These are phyloP conservation scores for Miscanthus sacchariflorus DNA, from an alignment of 202 grass and related monocot species.

Conservation along the genomic window DNA sequence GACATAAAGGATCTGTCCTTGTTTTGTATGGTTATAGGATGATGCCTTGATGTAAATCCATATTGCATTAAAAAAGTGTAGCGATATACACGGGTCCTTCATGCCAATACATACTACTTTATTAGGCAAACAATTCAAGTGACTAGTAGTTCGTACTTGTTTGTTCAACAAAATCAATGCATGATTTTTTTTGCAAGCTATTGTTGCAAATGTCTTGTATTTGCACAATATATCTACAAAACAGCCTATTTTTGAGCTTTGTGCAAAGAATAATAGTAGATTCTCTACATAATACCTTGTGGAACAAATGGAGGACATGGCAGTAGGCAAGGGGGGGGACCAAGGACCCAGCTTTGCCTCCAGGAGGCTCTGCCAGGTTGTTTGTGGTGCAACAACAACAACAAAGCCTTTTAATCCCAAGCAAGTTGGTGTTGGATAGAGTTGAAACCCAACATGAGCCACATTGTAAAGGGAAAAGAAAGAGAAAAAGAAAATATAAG, in stretches of 20 bases:
- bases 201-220: too few species aligned
- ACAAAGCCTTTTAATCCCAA: neutral
- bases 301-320: neutral
- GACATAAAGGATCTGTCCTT: neutral
- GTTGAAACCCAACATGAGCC: neutral
- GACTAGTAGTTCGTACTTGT: neutral
- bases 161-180: neutral
- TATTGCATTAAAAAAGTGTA: neutral
- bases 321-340: neutral
- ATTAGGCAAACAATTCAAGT: neutral
- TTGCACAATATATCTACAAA: too few species aligned
- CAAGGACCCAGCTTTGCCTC: neutral
- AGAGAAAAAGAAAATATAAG: neutral
- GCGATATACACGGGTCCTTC: neutral
- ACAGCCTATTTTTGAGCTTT: too few species aligned
- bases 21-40: neutral
- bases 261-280: too few species aligned
- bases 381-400: neutral
- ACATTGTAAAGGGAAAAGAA: neutral
- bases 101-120: constrained; percentile 8
- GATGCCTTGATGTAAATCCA: neutral
- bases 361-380: too few species aligned
- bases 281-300: neutral
- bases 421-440: neutral
- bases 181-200: too few species aligned